Conservation (phyloP, 768 basidiomycete species). For the Rhodotorula paludigena region DNA sequence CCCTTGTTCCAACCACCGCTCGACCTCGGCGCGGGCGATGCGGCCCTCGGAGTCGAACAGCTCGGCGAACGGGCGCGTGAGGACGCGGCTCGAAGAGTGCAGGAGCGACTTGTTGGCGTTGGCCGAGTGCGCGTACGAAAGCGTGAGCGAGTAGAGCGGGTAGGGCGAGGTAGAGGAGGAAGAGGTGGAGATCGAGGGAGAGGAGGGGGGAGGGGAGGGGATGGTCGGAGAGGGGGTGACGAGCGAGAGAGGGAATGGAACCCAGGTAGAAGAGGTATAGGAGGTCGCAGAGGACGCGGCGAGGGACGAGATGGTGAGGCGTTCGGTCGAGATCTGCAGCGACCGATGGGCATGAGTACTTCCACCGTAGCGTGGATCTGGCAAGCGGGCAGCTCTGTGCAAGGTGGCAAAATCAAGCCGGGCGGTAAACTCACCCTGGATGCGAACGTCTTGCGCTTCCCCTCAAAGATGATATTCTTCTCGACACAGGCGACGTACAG, state of each 20-base stretch:
- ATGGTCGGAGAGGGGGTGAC: not conserved
- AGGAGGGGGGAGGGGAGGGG: not conserved
- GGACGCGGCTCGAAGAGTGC: not conserved
- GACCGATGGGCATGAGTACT: too few species aligned
- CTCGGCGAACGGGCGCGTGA: not conserved
- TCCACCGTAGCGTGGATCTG: too few species aligned
- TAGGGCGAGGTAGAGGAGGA: not conserved
- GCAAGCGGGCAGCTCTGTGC: too few species aligned
- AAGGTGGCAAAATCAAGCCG: too few species aligned
- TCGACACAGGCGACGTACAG: constrained; percentile 83
- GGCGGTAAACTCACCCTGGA: constrained; percentile 75
- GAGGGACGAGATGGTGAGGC: constrained; percentile 22
- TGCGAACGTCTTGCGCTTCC: constrained; percentile 82
- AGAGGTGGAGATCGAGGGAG: not conserved
- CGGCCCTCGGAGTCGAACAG: constrained; percentile 17
- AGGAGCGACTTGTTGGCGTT: constrained; percentile 28
- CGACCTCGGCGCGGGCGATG: constrained; percentile 1
- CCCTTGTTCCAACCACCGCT: constrained; percentile 11
- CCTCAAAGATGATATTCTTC: constrained; percentile 75
- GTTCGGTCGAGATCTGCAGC: constrained; percentile 31
- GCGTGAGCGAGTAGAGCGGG: constrained; percentile 27
- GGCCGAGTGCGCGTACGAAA: constrained; percentile 19
- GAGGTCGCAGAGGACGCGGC: constrained; percentile 1
- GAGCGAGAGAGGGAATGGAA: constrained; percentile 30
- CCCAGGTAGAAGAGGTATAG: constrained; percentile 16